Base-by-base conservation (phyloP, 306 rosid genomes). In the Dryas drummondii region DNA sequence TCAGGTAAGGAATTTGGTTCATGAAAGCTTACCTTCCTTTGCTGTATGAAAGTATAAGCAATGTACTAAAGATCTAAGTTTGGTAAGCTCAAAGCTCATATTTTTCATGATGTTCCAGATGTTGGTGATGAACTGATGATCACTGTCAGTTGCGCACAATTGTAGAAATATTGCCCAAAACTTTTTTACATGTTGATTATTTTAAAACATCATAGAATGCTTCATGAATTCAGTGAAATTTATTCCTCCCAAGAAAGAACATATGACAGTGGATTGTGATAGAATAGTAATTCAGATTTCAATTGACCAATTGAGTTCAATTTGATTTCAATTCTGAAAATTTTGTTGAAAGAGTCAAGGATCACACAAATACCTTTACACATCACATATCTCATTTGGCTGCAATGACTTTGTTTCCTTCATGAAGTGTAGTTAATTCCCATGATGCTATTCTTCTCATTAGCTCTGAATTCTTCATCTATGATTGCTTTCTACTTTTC, bases 1-100 rank as follows among this genome's bases (percentile, higher is more conserved):
- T 7, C 86, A 75, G 83, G 82, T 41, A 49, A 79, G 70, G 19
- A 88, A 17, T 67, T 76, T 72, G 87, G 89, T 3, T 22, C 3
- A 57, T 57, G 62, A 4, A 57, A 57, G 62, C 13, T 57, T 57
- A 9, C 62, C 32, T 57, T 62, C 67, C 19, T 42, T 65, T 44
- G 70, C 14, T 65, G 69, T 65, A n/a, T 65, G 69, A 42, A 6
- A 7, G 41, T 14, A 49, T 26, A 68, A 49, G 19, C 19, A 13
- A 19, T 14, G 55, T 12, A 32, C 37, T 32, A 22, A 57, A 45
- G 54, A 70, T 70, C 55, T 59, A 59, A 42, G 68, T 64, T 64
- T 16, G 22, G 68, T 64, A 41, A 46, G 51, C 5, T 17, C 41
- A 17, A 66, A 9, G 71, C 41, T 11, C 41, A 9, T 46, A 10